Evolutionary conservation across 2,329 filamentous ascomycete species (phyloP).

Genomic region (Amphichorda felina): DNA sequence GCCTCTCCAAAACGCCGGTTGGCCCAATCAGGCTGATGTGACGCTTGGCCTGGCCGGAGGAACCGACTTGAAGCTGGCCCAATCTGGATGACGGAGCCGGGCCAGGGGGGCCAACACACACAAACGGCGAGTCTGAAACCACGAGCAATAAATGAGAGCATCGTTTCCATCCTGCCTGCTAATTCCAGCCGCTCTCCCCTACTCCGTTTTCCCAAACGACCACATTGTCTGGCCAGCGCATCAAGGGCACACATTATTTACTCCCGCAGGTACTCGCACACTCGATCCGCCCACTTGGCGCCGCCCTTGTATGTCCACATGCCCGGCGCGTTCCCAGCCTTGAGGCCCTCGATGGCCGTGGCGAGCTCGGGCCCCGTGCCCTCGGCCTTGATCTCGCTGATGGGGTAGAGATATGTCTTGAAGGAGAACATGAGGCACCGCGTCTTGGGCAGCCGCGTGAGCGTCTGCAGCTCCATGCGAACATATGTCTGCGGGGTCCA

Average conservation of each 20-base stretch:
- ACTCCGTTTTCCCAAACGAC: too few relatives aligned
- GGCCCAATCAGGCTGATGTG: too few relatives aligned
- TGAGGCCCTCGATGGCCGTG: constrained; percentile 39
- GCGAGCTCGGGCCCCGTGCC: constrained; percentile 33
- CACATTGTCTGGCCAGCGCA: too few relatives aligned
- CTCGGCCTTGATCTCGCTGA: constrained; percentile 35
- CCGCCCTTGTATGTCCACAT: constrained; percentile 43
- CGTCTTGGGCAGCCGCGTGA: constrained; percentile 35
- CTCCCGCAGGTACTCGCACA: constrained; percentile 31
- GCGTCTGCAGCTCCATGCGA: constrained; percentile 38
- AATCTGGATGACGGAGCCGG: background rate
- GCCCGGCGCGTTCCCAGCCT: constrained; percentile 35
- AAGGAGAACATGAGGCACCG: constrained; percentile 39
- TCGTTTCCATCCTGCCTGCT: too few relatives aligned
- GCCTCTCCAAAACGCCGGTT: too few relatives aligned
- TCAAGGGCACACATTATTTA: constrained; percentile 6
- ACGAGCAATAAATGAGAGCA: too few relatives aligned
- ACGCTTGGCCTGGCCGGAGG: background rate
- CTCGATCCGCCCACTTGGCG: constrained; percentile 31
- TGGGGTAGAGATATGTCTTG: constrained; percentile 40
- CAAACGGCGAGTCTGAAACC: too few relatives aligned
- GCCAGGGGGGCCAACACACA: too few relatives aligned
- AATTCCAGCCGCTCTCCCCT: too few relatives aligned
- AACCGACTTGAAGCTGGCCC: background rate
- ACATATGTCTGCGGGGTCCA: background rate